Evolutionary conservation across 805 yeast species (phyloP).

Genomic region (Monosporozyma siamensis): DNA sequence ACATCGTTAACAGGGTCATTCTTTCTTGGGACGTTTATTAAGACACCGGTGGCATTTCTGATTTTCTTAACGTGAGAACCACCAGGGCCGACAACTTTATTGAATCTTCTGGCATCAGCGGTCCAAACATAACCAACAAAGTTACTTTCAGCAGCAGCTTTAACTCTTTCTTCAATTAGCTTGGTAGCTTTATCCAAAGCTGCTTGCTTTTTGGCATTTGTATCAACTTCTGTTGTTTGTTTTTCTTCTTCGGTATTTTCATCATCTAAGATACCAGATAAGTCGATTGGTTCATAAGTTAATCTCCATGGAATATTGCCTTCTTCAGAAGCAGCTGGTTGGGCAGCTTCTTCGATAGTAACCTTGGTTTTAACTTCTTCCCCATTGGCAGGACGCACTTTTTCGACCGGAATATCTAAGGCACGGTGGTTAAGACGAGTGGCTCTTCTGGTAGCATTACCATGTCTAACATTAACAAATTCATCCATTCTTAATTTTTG

Average conservation of each 20-base stretch:
- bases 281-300: conserved; percentile 32
- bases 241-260: conserved; percentile 37
- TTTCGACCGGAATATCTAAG: conserved; percentile 40
- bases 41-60: conserved; percentile 48
- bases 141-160: conserved; percentile 37
- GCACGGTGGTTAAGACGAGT: conserved; percentile 37
- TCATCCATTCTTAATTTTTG: conserved; percentile 44
- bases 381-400: conserved; percentile 35
- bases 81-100: conserved; percentile 65
- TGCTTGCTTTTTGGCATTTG: conserved; percentile 40
- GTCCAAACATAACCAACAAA: conserved; percentile 56
- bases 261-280: conserved; percentile 24
- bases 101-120: conserved; percentile 41
- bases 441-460: conserved; percentile 42
- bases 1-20: conserved; percentile 43
- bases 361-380: conserved; percentile 35
- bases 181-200: conserved; percentile 24
- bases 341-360: conserved; percentile 34
- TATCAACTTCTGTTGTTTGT: conserved; percentile 33
- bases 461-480: conserved; percentile 52
- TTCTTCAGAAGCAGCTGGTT: conserved; percentile 19
- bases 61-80: conserved; percentile 59
- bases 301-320: conserved; percentile 58
- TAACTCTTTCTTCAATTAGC: conserved; percentile 42
- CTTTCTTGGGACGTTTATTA: conserved; percentile 55